A percentile compares a stretch with the other conserved stretches of the same genome.
Conservation (phyloP, 2,329 filamentous ascomycete species). For the Phoma herbarum region DNA sequence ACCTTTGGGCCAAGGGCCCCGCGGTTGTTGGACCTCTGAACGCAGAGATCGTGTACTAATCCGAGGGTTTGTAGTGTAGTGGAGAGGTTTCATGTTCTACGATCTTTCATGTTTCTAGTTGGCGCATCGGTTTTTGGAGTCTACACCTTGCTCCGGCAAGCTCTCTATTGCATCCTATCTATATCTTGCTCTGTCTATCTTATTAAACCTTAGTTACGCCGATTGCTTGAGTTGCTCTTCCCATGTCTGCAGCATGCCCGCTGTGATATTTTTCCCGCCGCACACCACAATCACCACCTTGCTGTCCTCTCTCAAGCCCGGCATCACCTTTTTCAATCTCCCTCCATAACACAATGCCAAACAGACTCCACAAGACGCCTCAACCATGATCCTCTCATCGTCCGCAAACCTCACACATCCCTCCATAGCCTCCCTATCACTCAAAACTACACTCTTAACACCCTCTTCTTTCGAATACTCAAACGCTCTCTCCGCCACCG, state of each 20-base stretch:
- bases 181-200: not conserved
- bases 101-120: not conserved
- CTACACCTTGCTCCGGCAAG: not conserved
- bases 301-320: slow-evolving; percentile 63
- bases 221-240: slow-evolving; percentile 8
- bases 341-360: slow-evolving; percentile 72
- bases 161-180: not conserved
- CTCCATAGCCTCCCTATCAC: slow-evolving; percentile 78
- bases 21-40: slow-evolving; percentile 1
- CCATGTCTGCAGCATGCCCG: slow-evolving; percentile 39
- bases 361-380: slow-evolving; percentile 82
- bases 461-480: slow-evolving; percentile 62
- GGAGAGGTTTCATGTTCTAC: not conserved
- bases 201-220: not conserved
- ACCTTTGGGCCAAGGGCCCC: slow-evolving; percentile 17
- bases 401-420: slow-evolving; percentile 79
- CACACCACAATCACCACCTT: slow-evolving; percentile 87
- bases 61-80: not conserved
- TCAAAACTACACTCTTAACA: slow-evolving; percentile 69
- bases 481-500: slow-evolving; percentile 72
- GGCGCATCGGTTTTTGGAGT: not conserved
- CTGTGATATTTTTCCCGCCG: slow-evolving; percentile 64
- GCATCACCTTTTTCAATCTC: slow-evolving; percentile 62
- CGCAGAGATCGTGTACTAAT: slow-evolving; percentile 10
- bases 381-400: slow-evolving; percentile 80